Evolutionary conservation across 139 green algal species (phyloP), one percentile per base, ranked within the genome.

Genomic region (Diplosphaera chodatii): DNA sequence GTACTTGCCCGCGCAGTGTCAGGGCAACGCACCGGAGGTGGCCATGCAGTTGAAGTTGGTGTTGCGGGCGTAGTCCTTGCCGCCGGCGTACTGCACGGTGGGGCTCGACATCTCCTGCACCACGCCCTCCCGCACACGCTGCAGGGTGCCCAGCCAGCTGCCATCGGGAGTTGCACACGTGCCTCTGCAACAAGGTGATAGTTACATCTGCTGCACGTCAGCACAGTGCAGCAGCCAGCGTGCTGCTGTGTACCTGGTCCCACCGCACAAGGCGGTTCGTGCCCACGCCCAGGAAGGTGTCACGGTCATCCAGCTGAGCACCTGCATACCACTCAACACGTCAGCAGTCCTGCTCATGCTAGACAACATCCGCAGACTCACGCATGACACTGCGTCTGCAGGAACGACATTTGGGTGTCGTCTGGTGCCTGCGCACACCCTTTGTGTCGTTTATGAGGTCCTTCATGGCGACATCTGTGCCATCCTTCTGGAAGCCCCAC

Each of bases 401-500:
- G n/a, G n/a, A n/a, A n/a, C n/a, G n/a, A n/a, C n/a, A n/a, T n/a
- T n/a, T n/a, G n/a, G n/a, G n/a, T n/a, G n/a, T n/a, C n/a, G n/a
- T n/a, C n/a, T n/a, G n/a, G n/a, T n/a, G n/a, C n/a, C n/a, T 55
- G 78, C 86, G 80, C 1, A 81, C 82, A 3, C 76, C 72, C 76
- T 96, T 96, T 69, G 83, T 87, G 40, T 98, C 91, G 40, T 77
- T 78, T 21, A 65, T 32, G 59, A 31, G n/a, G 27, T 33, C 59
- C 65, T 86, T 86, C 56, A 94, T 91, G 29, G 64, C 28, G 23
- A 89, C 76, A n/a, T 94, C 89, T 22, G 89, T 86, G 1, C 77
- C 78, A 71, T 98, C 91, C 79, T 97, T 97, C n/a, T 91, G 55
- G 70, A 96, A 96, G 33, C 56, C 75, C 84, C 87, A 98, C 69